Percentiles rank a stretch among this genome's conserved stretches.
Evolutionary conservation across 768 basidiomycete genomes (phyloP).

Genomic region (Gautieria morchelliformis): DNA sequence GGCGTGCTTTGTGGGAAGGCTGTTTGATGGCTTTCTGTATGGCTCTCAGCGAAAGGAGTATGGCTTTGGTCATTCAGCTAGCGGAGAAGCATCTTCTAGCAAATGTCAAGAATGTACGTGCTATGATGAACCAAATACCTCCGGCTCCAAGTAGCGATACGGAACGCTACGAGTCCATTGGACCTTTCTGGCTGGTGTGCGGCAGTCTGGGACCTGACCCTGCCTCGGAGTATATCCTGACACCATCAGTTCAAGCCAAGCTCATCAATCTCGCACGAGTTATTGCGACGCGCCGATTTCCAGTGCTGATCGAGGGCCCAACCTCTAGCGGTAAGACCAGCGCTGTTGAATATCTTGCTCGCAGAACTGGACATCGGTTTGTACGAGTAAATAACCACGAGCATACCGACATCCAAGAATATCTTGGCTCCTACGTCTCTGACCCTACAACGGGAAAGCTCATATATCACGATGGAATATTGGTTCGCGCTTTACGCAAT

Average conservation of each 20-base stretch:
- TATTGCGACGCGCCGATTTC: conserved; percentile 79
- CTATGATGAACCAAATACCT: conserved; percentile 66
- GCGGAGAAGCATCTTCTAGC: conserved; percentile 72
- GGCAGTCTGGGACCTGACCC: conserved; percentile 58
- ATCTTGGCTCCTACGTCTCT: conserved; percentile 92
- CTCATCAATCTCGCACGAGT: conserved; percentile 92
- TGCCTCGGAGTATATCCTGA: conserved; percentile 83
- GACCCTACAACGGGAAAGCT: conserved; percentile 90
- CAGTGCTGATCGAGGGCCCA: conserved; percentile 94
- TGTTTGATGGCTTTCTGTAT: conserved; percentile 98
- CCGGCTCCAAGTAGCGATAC: conserved; percentile 35
- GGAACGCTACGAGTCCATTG: conserved; percentile 69
- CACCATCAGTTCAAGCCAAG: conserved; percentile 90
- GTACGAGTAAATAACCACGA: conserved; percentile 99
- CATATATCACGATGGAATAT: conserved; percentile 86
- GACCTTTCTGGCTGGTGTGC: conserved; percentile 82
- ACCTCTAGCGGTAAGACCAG: conserved; percentile 98
- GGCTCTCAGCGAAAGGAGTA: conserved; percentile 72
- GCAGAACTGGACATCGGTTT: conserved; percentile 87
- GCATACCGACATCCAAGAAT: conserved; percentile 98
- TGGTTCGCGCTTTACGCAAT: conserved; percentile 82
- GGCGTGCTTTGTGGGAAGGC: conserved; percentile 90
- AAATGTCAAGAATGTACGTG: conserved; percentile 70
- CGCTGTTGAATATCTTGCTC: conserved; percentile 91
- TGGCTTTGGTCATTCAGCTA: conserved; percentile 51